phyloP scores from a whole-genome alignment of 2,329 filamentous ascomycete genomes.

The Fusarium sp. region DNA sequence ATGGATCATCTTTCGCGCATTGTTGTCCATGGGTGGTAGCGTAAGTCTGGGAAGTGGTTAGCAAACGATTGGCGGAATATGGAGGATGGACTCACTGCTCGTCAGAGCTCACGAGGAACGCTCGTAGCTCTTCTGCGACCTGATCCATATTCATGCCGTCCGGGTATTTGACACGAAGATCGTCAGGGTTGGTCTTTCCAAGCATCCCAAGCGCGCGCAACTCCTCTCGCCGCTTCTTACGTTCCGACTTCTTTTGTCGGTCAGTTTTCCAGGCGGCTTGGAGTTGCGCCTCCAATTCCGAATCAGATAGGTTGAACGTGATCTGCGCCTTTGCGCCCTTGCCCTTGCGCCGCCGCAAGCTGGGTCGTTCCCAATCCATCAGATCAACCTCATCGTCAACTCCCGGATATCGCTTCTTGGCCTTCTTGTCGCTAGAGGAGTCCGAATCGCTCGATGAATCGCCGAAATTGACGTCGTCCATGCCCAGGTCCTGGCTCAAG shows the following conservation, averaged over 20 bases:
- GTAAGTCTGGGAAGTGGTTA: constrained; percentile 65
- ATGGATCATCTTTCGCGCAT: constrained; percentile 82
- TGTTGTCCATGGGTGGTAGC: constrained; percentile 86
- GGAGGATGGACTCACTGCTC: constrained; percentile 66
- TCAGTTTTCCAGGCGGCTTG: constrained; percentile 74
- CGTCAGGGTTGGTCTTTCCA: constrained; percentile 67
- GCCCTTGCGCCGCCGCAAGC: constrained; percentile 69
- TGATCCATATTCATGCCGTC: constrained; percentile 78
- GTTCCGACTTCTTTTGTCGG: constrained; percentile 76
- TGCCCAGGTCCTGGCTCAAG: constrained; percentile 17
- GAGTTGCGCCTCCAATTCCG: constrained; percentile 73
- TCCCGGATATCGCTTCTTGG: constrained; percentile 54
- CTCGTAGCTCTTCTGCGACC: constrained; percentile 77
- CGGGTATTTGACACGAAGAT: constrained; percentile 78
- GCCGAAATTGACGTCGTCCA: constrained; percentile 30
- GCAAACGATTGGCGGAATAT: background rate
- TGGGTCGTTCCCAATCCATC: constrained; percentile 84
- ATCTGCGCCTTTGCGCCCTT: constrained; percentile 70
- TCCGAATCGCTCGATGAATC: constrained; percentile 32
- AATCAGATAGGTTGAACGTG: constrained; percentile 69
- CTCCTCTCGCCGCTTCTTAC: constrained; percentile 77
- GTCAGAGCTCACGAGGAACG: constrained; percentile 74
- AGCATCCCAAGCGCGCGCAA: constrained; percentile 75
- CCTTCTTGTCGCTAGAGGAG: constrained; percentile 19
- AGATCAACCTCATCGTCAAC: constrained; percentile 75